phyloP scores from a whole-genome alignment of 495 filamentous ascomycete species.

The Penicillium manginii region DNA sequence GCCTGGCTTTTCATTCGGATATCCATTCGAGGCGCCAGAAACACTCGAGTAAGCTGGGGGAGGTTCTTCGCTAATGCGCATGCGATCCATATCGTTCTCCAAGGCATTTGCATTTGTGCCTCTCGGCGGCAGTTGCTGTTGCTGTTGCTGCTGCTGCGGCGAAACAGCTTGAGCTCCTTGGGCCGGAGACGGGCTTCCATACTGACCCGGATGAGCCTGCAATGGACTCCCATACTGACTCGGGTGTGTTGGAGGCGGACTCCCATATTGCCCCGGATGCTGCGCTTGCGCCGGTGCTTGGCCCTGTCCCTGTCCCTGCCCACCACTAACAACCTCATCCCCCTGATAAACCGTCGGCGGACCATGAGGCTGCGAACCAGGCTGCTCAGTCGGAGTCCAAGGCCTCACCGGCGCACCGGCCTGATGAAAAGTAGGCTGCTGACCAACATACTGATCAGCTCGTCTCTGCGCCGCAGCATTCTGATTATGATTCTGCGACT shows the following conservation, averaged over 20 bases:
- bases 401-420: constrained; percentile 61
- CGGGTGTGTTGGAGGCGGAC: constrained; percentile 18
- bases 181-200: constrained; percentile 14
- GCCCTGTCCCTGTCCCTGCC: constrained; percentile 17
- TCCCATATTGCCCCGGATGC: constrained; percentile 37
- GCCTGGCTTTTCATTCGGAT: constrained; percentile 75
- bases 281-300: constrained; percentile 35
- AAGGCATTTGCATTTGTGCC: constrained; percentile 62
- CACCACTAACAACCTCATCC: constrained; percentile 55
- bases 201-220: constrained; percentile 21
- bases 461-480: constrained; percentile 75
- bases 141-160: constrained; percentile 17
- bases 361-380: constrained; percentile 85
- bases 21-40: constrained; percentile 60
- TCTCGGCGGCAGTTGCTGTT: too few species aligned
- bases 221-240: constrained; percentile 24
- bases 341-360: constrained; percentile 95
- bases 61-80: constrained; percentile 81
- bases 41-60: constrained; percentile 92
- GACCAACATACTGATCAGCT: constrained; percentile 69
- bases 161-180: constrained; percentile 26
- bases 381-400: constrained; percentile 95
- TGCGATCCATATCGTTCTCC: constrained; percentile 84
- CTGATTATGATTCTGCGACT: constrained; percentile 61
- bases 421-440: constrained; percentile 43